A percentile compares a stretch with the other conserved stretches of the same genome.
Evolutionary conservation across 768 basidiomycete genomes (phyloP).

Genomic region (Suillus variegatus): DNA sequence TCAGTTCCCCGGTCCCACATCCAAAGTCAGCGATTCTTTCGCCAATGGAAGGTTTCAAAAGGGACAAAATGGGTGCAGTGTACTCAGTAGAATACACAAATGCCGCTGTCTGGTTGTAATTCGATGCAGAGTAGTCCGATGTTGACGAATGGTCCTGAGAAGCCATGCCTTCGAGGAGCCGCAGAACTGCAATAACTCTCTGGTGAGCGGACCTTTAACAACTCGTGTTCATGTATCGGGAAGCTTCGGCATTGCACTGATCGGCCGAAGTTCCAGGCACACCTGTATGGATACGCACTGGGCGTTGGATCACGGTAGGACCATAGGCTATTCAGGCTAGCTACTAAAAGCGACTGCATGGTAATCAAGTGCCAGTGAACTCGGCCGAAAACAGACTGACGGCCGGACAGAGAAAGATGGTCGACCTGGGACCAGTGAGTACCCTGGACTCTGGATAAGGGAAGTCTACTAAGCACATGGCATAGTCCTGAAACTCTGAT

Average conservation of each 20-base stretch:
- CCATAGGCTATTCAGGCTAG: background rate
- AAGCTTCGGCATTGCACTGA: background rate
- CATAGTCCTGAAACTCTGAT: background rate
- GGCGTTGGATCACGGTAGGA: background rate
- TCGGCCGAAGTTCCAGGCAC: background rate
- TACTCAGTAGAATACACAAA: slow-evolving; percentile 64
- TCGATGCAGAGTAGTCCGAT: slow-evolving; percentile 56
- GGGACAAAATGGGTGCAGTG: slow-evolving; percentile 54
- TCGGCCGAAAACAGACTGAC: background rate
- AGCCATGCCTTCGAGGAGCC: background rate
- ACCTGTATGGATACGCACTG: too few species aligned
- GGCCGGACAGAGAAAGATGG: background rate
- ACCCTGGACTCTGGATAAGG: background rate
- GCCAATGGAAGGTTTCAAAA: slow-evolving; percentile 64
- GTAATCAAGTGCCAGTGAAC: background rate
- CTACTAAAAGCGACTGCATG: background rate
- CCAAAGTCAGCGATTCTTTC: slow-evolving; percentile 77
- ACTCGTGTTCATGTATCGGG: background rate
- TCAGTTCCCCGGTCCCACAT: slow-evolving; percentile 83
- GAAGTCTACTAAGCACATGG: background rate
- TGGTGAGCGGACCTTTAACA: background rate
- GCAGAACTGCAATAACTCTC: background rate
- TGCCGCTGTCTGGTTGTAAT: slow-evolving; percentile 63
- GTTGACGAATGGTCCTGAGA: background rate
- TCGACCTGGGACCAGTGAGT: background rate